Percentiles rank a stretch among this genome's conserved stretches.
Evolutionary conservation across 305 asterid genomes (phyloP).

Genomic region (Rubia balearica): DNA sequence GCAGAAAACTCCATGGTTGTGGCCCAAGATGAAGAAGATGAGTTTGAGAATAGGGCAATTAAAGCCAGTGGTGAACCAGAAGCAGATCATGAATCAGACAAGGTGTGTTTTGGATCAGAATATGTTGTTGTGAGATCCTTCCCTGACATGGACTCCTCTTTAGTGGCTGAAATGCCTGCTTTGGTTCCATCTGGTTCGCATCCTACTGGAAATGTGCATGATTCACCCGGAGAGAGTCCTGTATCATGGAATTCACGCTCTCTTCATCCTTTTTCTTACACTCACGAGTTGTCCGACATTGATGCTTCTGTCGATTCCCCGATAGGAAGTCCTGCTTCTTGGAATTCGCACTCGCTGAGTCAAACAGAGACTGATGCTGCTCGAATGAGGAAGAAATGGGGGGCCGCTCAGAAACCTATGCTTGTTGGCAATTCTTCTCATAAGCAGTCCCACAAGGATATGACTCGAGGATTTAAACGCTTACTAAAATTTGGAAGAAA

Average conservation of each 20-base stretch:
- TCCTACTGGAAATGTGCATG: slow-evolving; percentile 50
- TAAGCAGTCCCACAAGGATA: slow-evolving; percentile 53
- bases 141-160: slow-evolving; percentile 51
- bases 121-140: slow-evolving; percentile 40
- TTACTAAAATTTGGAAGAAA: slow-evolving; percentile 72
- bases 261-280: slow-evolving; percentile 58
- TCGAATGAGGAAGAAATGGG: slow-evolving; percentile 94
- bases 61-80: slow-evolving; percentile 40
- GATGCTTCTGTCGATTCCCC: slow-evolving; percentile 73
- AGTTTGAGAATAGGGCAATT: slow-evolving; percentile 30
- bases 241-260: slow-evolving; percentile 54
- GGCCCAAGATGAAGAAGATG: slow-evolving; percentile 42
- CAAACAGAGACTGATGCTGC: slow-evolving; percentile 64
- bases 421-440: slow-evolving; percentile 39
- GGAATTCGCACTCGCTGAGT: slow-evolving; percentile 69
- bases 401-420: slow-evolving; percentile 51
- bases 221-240: slow-evolving; percentile 65
- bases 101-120: slow-evolving; percentile 58
- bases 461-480: slow-evolving; percentile 63
- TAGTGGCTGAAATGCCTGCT: slow-evolving; percentile 51
- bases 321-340: slow-evolving; percentile 71
- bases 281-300: slow-evolving; percentile 64
- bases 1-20: slow-evolving; percentile 33
- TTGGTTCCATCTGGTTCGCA: slow-evolving; percentile 38
- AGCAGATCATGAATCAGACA: slow-evolving; percentile 36